These are phyloP conservation scores for Cercospora sojina DNA, from an alignment of 2,329 filamentous ascomycete species.

Conservation along the genomic window DNA sequence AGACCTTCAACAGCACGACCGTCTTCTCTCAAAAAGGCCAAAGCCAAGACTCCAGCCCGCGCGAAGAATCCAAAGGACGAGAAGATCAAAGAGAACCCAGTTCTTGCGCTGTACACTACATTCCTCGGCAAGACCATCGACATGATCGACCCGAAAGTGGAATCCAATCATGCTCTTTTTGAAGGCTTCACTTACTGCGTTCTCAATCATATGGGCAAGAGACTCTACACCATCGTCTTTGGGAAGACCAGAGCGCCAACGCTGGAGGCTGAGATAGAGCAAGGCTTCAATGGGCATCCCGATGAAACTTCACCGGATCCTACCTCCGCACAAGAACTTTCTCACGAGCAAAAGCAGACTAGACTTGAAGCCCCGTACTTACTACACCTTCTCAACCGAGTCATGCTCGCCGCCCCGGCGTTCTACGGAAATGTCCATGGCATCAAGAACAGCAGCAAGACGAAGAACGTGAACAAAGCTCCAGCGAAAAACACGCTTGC, in stretches of 20 bases:
- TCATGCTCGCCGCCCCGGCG: constrained; percentile 42
- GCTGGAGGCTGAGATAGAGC: constrained; percentile 31
- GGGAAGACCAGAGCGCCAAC: constrained; percentile 29
- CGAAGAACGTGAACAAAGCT: constrained; percentile 30
- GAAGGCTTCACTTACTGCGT: constrained; percentile 47
- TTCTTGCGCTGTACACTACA: constrained; percentile 33
- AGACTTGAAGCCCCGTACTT: constrained; percentile 45
- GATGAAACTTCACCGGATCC: constrained; percentile 30
- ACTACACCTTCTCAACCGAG: constrained; percentile 42
- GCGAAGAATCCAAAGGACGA: constrained; percentile 18
- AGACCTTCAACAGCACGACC: constrained; percentile 3
- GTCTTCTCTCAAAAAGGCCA: neutral
- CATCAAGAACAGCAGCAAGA: constrained; percentile 25
- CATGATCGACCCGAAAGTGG: constrained; percentile 39
- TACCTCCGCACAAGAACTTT: neutral
- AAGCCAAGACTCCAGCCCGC: neutral
- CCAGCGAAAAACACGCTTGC: constrained; percentile 38
- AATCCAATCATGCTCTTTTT: constrained; percentile 43
- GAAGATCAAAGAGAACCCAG: constrained; percentile 26
- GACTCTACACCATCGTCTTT: constrained; percentile 44
- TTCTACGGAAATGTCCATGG: constrained; percentile 33
- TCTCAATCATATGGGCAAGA: constrained; percentile 42
- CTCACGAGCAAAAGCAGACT: constrained; percentile 26
- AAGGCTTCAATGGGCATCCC: constrained; percentile 17
- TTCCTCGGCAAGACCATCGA: constrained; percentile 41